Conservation (phyloP, 768 basidiomycete species). For the Lactarius psammicola region DNA sequence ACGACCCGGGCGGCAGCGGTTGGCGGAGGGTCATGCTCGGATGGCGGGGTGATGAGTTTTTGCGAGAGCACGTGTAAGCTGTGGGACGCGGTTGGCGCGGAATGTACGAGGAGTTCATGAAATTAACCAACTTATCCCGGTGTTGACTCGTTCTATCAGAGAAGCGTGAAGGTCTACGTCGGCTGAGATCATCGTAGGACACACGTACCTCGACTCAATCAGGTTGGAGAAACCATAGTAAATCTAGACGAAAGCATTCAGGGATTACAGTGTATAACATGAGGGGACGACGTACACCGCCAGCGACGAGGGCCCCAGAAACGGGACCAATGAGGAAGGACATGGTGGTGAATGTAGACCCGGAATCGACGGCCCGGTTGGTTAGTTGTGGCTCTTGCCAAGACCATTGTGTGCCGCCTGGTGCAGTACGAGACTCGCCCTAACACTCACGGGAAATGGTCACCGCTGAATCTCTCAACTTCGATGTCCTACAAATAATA, state of each 20-base stretch:
- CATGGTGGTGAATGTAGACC: slow-evolving; percentile 38
- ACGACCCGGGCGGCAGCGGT: slow-evolving; percentile 25
- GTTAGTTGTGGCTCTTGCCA: background rate
- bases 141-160: slow-evolving; percentile 52
- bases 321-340: slow-evolving; percentile 62
- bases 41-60: slow-evolving; percentile 16
- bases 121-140: slow-evolving; percentile 49
- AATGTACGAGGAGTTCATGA: background rate
- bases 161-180: slow-evolving; percentile 5
- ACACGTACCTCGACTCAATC: slow-evolving; percentile 53
- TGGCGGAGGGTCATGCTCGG: slow-evolving; percentile 23
- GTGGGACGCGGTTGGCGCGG: slow-evolving; percentile 3
- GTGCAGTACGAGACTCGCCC: background rate
- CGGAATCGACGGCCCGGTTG: background rate
- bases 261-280: slow-evolving; percentile 28
- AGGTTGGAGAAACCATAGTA: slow-evolving; percentile 72
- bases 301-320: slow-evolving; percentile 67
- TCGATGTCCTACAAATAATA: slow-evolving; percentile 72
- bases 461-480: slow-evolving; percentile 63
- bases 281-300: slow-evolving; percentile 49
- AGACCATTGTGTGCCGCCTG: background rate
- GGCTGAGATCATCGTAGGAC: slow-evolving; percentile 1
- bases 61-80: slow-evolving; percentile 18
- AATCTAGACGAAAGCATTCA: slow-evolving; percentile 31
- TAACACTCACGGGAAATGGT: slow-evolving; percentile 44